Evolutionary conservation across 768 basidiomycete species (phyloP).

Genomic region (Cystofilobasidium bisporidii): DNA sequence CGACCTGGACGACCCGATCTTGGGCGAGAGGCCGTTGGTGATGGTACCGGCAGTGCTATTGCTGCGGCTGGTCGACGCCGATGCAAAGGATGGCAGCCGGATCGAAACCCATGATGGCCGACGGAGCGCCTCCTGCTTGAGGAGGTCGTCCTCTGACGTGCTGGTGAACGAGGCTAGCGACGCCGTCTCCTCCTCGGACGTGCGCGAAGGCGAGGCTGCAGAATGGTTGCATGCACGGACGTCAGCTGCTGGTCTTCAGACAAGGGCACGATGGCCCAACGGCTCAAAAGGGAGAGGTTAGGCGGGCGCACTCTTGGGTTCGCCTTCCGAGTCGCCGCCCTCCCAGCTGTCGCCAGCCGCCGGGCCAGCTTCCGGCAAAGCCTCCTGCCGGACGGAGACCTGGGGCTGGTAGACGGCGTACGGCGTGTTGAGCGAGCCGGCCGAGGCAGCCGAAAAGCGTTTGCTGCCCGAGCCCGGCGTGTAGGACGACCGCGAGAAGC

Average conservation of each 20-base stretch:
- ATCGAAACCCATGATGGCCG: constrained; percentile 21
- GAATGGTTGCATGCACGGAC: neutral
- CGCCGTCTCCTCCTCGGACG: neutral
- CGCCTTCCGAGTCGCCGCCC: neutral
- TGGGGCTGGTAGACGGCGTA: constrained; percentile 20
- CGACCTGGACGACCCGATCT: neutral
- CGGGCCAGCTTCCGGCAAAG: neutral
- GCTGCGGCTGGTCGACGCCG: neutral
- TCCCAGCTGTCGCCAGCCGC: neutral
- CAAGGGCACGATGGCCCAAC: too few relatives aligned
- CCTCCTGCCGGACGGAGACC: neutral
- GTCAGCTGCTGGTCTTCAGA: too few relatives aligned
- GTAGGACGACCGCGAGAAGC: constrained; percentile 1
- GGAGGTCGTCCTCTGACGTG: constrained; percentile 7
- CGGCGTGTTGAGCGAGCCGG: neutral
- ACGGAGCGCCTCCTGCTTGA: constrained; percentile 4
- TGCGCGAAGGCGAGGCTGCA: neutral
- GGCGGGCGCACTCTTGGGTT: neutral
- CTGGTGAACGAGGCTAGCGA: neutral
- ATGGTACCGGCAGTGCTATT: constrained; percentile 12
- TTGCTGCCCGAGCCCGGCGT: neutral
- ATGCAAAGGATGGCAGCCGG: constrained; percentile 9
- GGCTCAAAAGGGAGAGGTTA: too few relatives aligned
- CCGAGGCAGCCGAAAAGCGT: neutral
- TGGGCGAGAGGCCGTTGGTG: constrained; percentile 10